These are phyloP conservation scores for Aspergillus viridinutans DNA, from an alignment of 2,329 filamentous ascomycete species.

Conservation along the genomic window DNA sequence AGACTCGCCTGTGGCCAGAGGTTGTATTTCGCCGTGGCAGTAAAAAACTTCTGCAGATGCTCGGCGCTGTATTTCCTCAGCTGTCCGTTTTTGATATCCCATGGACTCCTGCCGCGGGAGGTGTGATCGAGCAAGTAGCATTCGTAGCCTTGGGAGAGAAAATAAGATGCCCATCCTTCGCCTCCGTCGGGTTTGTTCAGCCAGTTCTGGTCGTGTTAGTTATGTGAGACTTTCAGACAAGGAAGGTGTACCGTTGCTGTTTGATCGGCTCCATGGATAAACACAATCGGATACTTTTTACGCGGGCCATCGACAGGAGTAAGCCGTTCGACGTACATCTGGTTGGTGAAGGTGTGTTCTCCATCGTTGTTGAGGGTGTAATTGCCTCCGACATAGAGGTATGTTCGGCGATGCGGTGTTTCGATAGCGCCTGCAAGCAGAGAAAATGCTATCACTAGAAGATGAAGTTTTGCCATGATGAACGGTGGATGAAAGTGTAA, in stretches of 20 bases:
- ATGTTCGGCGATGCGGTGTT: constrained; percentile 12
- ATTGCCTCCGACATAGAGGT: constrained; percentile 28
- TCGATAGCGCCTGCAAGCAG: neutral
- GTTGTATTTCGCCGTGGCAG: constrained; percentile 28
- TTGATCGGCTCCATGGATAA: constrained; percentile 29
- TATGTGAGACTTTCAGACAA: neutral
- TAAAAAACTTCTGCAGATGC: constrained; percentile 26
- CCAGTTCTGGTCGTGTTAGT: constrained; percentile 31
- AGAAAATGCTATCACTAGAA: neutral
- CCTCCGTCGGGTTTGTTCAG: constrained; percentile 48
- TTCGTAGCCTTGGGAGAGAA: constrained; percentile 43
- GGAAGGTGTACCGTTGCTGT: constrained; percentile 26
- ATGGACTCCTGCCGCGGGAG: constrained; percentile 32
- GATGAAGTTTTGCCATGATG: neutral
- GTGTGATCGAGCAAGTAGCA: constrained; percentile 44
- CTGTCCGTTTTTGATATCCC: constrained; percentile 16
- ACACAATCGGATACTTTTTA: constrained; percentile 28
- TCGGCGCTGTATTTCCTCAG: constrained; percentile 19
- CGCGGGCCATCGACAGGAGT: constrained; percentile 16
- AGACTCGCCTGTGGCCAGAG: constrained; percentile 33
- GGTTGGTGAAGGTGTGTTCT: constrained; percentile 22
- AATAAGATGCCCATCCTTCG: constrained; percentile 47
- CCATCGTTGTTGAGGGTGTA: constrained; percentile 15
- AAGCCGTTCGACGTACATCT: constrained; percentile 36
- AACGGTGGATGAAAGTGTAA: neutral